Evolutionary conservation across 1,139 yeast species (phyloP).

Genomic region (Geotrichum cucujoidarum): DNA sequence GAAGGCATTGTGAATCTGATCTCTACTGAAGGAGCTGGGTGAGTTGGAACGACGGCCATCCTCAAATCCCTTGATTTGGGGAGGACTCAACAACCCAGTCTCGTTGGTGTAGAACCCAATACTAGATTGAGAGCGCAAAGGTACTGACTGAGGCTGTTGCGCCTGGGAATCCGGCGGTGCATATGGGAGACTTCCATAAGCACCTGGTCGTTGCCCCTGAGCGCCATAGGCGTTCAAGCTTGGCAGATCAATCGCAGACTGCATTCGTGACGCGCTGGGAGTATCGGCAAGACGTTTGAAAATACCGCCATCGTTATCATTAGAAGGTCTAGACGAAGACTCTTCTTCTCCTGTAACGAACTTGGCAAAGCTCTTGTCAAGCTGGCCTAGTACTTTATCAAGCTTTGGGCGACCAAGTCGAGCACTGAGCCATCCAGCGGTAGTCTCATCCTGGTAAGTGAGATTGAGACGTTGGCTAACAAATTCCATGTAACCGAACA

Average conservation of each 20-base stretch:
- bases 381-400: conserved; percentile 82
- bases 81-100: conserved; percentile 2
- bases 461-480: conserved; percentile 25
- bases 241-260: conserved; percentile 13
- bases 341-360: conserved; percentile 86
- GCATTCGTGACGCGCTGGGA: conserved; percentile 22
- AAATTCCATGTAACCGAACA: conserved; percentile 40
- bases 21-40: not conserved
- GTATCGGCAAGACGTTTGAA: conserved; percentile 55
- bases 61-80: not conserved
- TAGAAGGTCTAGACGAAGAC: conserved; percentile 27
- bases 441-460: conserved; percentile 40
- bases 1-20: not conserved
- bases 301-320: conserved; percentile 46
- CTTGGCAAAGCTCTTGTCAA: conserved; percentile 72
- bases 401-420: conserved; percentile 70
- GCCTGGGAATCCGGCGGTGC: conserved; percentile 11
- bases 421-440: conserved; percentile 56
- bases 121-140: conserved; percentile 16
- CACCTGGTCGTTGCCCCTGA: not conserved
- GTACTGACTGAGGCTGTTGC: conserved; percentile 1
- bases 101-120: conserved; percentile 7
- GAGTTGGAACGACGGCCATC: not conserved
- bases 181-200: conserved; percentile 8
- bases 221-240: not conserved